phyloP scores from a whole-genome alignment of 257 asterid species.

The Oldenlandia corymbosa region DNA sequence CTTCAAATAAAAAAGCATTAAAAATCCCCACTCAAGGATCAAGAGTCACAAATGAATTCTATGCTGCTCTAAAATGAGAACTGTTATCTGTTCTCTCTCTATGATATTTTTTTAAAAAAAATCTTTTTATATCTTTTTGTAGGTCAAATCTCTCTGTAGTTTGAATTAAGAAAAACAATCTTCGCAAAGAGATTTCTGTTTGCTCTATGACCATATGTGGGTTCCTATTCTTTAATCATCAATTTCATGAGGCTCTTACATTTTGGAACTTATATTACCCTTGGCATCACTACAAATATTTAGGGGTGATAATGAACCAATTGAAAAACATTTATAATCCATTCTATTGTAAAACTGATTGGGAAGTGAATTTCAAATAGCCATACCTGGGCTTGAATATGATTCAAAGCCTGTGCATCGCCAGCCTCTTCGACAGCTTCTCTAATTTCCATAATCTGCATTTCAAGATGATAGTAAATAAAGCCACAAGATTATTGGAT shows the following conservation, averaged over 20 bases:
- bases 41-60: not conserved
- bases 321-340: not conserved
- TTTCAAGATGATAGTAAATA: slow-evolving; percentile 9
- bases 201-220: not conserved
- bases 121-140: too few relatives aligned
- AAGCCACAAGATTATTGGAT: not conserved
- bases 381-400: slow-evolving; percentile 67
- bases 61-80: not conserved
- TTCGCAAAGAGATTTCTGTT: too few relatives aligned
- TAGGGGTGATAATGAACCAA: not conserved
- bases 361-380: not conserved
- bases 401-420: slow-evolving; percentile 43
- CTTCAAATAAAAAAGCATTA: not conserved
- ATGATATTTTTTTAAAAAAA: not conserved
- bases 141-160: not conserved
- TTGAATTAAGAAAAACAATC: too few relatives aligned
- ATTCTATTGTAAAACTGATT: not conserved
- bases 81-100: not conserved
- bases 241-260: not conserved
- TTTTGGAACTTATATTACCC: not conserved
- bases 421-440: slow-evolving; percentile 86
- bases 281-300: not conserved
- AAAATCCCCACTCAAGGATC: not conserved
- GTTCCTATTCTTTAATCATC: not conserved
- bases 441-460: slow-evolving; percentile 85